phyloP scores from a whole-genome alignment of 164 flowering plant species.

The Dillenia suffruticosa region DNA sequence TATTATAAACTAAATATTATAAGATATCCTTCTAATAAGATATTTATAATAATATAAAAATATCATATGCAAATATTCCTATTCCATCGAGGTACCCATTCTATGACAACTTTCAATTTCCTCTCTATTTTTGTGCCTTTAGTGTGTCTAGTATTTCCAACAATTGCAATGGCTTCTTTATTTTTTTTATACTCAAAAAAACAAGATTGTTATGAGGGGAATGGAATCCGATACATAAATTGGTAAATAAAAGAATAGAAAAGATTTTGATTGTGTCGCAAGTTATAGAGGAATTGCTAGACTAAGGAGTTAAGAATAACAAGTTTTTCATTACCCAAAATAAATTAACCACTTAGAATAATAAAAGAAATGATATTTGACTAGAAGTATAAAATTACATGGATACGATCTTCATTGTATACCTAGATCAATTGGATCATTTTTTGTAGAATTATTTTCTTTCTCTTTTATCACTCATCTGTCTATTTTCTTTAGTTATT shows the following conservation, averaged over 20 bases:
- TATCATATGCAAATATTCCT: too few species aligned
- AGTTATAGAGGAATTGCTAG: not conserved
- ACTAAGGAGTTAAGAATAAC: too few species aligned
- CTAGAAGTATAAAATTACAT: too few species aligned
- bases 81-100: not conserved
- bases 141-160: not conserved
- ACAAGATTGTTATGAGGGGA: too few species aligned
- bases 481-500: constrained; percentile 3
- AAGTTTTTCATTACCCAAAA: not conserved
- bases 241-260: not conserved
- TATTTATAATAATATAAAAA: too few species aligned
- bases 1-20: too few species aligned
- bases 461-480: not conserved
- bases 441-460: too few species aligned
- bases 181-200: too few species aligned
- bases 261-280: not conserved
- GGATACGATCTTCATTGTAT: too few species aligned
- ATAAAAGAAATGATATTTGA: too few species aligned
- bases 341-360: not conserved
- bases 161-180: not conserved
- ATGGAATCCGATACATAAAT: not conserved
- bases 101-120: not conserved
- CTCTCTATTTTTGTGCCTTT: not conserved
- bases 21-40: too few species aligned
- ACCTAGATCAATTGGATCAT: too few species aligned